Evolutionary conservation across 1,284 basidiomycete species (phyloP), one percentile per base, ranked within the genome.

Genomic region (Schizophyllum amplum): DNA sequence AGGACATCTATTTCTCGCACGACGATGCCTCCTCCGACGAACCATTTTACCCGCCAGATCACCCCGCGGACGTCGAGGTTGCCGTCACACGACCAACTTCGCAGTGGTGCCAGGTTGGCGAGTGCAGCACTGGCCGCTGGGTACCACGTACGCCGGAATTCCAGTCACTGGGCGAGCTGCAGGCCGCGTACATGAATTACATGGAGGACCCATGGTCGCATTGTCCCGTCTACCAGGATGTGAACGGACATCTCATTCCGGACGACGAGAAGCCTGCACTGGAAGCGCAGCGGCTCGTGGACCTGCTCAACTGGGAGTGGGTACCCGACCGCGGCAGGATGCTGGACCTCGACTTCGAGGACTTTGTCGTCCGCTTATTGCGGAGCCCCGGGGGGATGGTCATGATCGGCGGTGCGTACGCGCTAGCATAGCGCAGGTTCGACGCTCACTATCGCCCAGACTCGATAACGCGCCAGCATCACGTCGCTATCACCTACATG

Each of bases 261-360:
- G 51, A 53, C 46, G 60, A 21, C n/a, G 62, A 46, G 20, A 55
- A 27, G 1, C 51, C 49, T 48, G 55, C 56, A 13, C 54, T 58
- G 15, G 53, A 57, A 20, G 61, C 59, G 17, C 55, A 61, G 46
- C 60, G 67, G 21, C 52, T 67, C 46, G 60, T 68, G 61, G 62
- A 66, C 26, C 59, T 68, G 24, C 64, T 65, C 61, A 67, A 65
- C 57, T 68, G 65, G 66, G 64, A 57, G 17, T 68, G 67, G 67
- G 59, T 55, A 15, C 65, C 66, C 1, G 57, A 66, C 25, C n/a
- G 46, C 4, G 66, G 66, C 1, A 50, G 61, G 54, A 26, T 68
- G 57, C 59, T 52, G 54, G 49, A 54, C 9, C 66, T 63, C 64
- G 57, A 68, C 24, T 59, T 64, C 20, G 65, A 66, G 47, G 64